These are phyloP conservation scores for Pestalotiopsis fici DNA, from an alignment of 2,329 filamentous ascomycete species.

Conservation along the genomic window DNA sequence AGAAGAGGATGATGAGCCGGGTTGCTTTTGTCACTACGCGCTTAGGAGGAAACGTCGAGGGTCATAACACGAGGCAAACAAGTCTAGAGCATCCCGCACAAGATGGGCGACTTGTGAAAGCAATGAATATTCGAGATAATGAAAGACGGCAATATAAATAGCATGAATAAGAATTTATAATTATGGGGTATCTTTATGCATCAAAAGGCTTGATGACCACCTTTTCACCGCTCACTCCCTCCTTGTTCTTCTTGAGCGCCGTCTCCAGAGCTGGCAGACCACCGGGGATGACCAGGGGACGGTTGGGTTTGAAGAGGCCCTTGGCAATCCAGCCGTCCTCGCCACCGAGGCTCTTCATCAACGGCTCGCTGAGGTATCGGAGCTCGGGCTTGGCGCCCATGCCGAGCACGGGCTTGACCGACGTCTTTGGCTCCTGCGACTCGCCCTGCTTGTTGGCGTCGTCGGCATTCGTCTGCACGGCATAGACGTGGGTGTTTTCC, in stretches of 20 bases:
- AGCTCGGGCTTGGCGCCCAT: constrained; percentile 26
- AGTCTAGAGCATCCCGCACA: no score
- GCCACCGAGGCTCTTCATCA: constrained; percentile 24
- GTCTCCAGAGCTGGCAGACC: constrained; percentile 26
- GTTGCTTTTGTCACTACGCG: no score
- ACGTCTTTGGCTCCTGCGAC: neutral
- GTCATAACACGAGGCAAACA: no score
- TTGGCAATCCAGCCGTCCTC: constrained; percentile 31
- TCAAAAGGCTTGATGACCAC: constrained; percentile 19
- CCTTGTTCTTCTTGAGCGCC: constrained; percentile 25
- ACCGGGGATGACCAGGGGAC: constrained; percentile 24
- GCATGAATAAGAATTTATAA: neutral
- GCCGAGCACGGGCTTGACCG: constrained; percentile 7
- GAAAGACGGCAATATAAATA: neutral
- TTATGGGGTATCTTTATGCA: neutral
- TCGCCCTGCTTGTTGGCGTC: constrained; percentile 17
- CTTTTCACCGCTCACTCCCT: constrained; percentile 26
- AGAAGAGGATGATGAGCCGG: no score
- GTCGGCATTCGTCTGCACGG: constrained; percentile 13
- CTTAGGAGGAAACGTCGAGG: no score
- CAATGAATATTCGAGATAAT: no score
- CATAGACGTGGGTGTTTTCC: constrained; percentile 17
- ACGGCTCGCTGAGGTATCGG: constrained; percentile 29
- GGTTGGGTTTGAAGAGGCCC: constrained; percentile 29
- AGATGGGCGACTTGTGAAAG: no score